Base-by-base conservation (phyloP, 495 filamentous ascomycete genomes). In the Tuber calosporum region DNA sequence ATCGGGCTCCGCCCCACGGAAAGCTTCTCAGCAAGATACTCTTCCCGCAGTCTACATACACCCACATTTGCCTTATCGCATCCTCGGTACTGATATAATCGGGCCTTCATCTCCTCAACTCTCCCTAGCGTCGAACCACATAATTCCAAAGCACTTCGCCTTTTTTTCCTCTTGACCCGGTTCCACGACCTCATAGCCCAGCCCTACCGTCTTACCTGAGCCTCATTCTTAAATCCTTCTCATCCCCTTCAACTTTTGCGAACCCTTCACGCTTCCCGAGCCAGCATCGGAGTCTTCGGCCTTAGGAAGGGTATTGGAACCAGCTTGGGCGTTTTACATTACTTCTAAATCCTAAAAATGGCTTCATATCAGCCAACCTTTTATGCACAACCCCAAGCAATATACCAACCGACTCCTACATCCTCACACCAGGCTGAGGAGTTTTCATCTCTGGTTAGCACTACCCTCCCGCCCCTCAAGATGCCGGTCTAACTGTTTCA, bases 371-470 rank as follows among this genome's bases (percentile, higher is more conserved):
- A 78, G 22, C 76, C 72, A 53, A 68, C 76, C 17, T 78, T 78
- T 39, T 78, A 77, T 43, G 73, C 42, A 26, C 76, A 78, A 66
- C 76, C 76, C 20, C 66, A 75, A 40, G 62, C 76, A 66, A 73
- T 69, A 68, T 78, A 78, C 69, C 76, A 75, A 26, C 74, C 76
- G 42, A 78, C 76, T 20, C 76, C 76, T 42, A 73, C 76, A 39
- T 71, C 76, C 40, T 77, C 76, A n/a, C 76, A 78, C 41, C 76
- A 78, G 43, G 53, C 76, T 0, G 76, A 78, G 1, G 75, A 78
- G 53, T 78, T 77, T 66, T 78, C 76, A 38, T 71, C 76, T 66
- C 75, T 78, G 67, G 76, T 78, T 71, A 78, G 76, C 38, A 45
- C 73, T 7, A 42, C n/a, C 39, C 74, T 72, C 17, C 11, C 39